Base-by-base conservation (phyloP, 1,284 basidiomycete species). In the Termitomyces sp. region DNA sequence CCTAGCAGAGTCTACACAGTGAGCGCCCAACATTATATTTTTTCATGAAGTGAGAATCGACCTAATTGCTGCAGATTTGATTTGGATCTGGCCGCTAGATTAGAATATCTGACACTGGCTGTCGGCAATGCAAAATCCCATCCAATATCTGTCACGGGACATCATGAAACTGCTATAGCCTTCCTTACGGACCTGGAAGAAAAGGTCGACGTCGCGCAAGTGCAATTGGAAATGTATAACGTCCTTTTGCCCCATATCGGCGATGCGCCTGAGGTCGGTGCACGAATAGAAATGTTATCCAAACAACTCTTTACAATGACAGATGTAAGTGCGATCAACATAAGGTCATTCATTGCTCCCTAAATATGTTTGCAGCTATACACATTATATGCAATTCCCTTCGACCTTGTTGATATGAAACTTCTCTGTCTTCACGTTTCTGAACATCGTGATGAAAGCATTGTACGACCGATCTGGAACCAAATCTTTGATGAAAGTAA, bases 51-150 rank as follows among this genome's bases (percentile, higher is more conserved):
- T 30, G 31, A 40, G 42, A 38, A 16, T 31, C 50, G 9, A 31
- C 35, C 1, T 44, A 3, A 38, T 43, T 41, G 34, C 21, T 16
- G 7, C 54, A 90, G 88, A 53, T 85, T 90, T 65, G 76, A 83
- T 40, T 71, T 93, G 46, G 68, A 81, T 4, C 74, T 97, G 40
- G 80, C 86, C 53, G 75, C 80, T 46, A 81, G 94, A 34, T 71
- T 95, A 53, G 91, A 96, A 67, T 96, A 91, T 71, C 79, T 97
- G 37, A 95, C 93, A 1, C 81, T 98, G 48, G 94, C 96, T 0
- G 88, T 97, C 34, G 91, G 91, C 52, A 97, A 97, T 63, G 96
- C 94, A 44, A 98, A 98, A 72, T 94, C 93, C 14, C 89, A 94
- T 64, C 88, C 92, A 14, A 79, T 91, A 26, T 83, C 90, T 30